Evolutionary conservation across 1,139 yeast genomes (phyloP), one percentile per base, ranked within the genome.

Genomic region (Debaryomyces singareniensis): DNA sequence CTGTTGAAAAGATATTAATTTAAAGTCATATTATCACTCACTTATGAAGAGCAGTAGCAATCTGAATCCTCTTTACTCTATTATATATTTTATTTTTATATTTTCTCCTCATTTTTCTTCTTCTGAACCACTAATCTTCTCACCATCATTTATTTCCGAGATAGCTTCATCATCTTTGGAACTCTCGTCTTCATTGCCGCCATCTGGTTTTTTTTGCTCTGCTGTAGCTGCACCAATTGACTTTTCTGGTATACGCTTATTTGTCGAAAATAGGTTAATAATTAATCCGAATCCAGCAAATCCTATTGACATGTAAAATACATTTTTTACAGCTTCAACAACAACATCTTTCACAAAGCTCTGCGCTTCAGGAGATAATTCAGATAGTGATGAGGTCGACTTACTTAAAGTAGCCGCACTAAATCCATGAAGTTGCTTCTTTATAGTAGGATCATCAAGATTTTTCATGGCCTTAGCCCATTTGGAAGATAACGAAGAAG

Each of bases 301-400:
- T 1, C 61, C 67, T 24, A 58, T 29, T 27, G 46, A 26, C 50
- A 59, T 48, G 40, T 58, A 58, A 35, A 53, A 61, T 0, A 58
- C 64, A 35, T 57, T 54, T 25, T 45, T 43, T 15, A 61, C 53
- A 2, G 60, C 47, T 6, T 39, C 34, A 60, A 59, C 52, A 30
- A 59, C 49, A 35, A 51, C 53, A 1, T 27, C 21, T 39, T 54
- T 59, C 24, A 63, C 45, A 29, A 57, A 58, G 1, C 15, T 12
- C 29, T 43, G 40, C 0, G 65, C 49, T 15, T 35, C 53, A 2
- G 56, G 53, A 5, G 54, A 36, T 32, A 62, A 46, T 3, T 18
- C 24, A 2, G 35, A 24, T 13, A 61, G 29, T 2, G 48, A 27
- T 1, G 36, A 39, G n/a, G 59, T 50, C 3, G 51, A 40, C 5